These are phyloP conservation scores for Cylindrodendrum hubeiense DNA, from an alignment of 2,329 filamentous ascomycete genomes.

Conservation along the genomic window DNA sequence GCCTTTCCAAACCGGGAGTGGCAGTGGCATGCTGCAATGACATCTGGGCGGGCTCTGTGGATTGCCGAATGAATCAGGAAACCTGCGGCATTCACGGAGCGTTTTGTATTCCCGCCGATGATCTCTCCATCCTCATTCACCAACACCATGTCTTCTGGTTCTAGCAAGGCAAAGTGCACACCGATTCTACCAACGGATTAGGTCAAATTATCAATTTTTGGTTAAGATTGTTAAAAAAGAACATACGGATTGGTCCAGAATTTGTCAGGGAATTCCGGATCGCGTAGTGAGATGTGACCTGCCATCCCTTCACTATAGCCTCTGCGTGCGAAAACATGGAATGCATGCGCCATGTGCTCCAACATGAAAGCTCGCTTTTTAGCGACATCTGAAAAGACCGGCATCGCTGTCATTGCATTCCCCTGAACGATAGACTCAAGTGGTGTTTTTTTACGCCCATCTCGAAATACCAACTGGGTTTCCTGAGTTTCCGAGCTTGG, in stretches of 20 bases:
- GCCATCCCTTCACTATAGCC: slow-evolving; percentile 72
- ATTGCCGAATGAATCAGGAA: slow-evolving; percentile 13
- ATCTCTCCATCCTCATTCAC: slow-evolving; percentile 23
- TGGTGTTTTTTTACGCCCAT: no score
- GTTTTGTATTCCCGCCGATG: neutral
- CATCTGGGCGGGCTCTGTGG: slow-evolving; percentile 9
- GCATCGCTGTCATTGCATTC: no score
- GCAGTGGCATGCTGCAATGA: slow-evolving; percentile 4
- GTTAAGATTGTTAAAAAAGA: no score
- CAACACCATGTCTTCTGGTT: slow-evolving; percentile 11
- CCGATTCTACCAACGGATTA: no score
- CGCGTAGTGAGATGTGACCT: slow-evolving; percentile 72
- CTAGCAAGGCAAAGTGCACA: slow-evolving; percentile 17
- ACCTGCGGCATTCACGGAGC: slow-evolving; percentile 7
- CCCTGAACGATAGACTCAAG: no score
- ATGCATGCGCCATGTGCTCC: slow-evolving; percentile 64
- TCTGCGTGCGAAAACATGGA: slow-evolving; percentile 68
- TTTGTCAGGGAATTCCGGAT: slow-evolving; percentile 68
- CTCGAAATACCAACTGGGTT: no score
- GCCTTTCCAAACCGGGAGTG: slow-evolving; percentile 9
- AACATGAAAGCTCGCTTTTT: slow-evolving; percentile 45
- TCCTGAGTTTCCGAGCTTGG: no score
- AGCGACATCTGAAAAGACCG: no score
- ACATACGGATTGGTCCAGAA: slow-evolving; percentile 74
- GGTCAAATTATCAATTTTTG: no score